Conservation (phyloP, 177 flowering plant genomes). For the Vitis hybrid region DNA sequence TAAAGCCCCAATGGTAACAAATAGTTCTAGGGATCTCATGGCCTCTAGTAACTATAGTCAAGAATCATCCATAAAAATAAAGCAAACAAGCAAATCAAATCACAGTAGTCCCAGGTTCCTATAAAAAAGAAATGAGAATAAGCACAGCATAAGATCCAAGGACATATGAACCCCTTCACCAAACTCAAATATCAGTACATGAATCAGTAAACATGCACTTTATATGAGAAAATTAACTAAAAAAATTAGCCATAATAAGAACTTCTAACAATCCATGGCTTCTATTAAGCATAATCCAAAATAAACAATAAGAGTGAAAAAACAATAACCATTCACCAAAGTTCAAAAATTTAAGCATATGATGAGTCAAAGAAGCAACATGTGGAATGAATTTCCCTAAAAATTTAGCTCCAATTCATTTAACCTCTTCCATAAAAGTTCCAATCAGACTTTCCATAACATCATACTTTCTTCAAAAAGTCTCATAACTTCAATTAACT, state of each 20-base stretch:
- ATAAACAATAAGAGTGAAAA: too few relatives aligned
- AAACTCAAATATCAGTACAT: neutral
- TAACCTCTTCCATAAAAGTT: neutral
- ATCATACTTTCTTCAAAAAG: neutral
- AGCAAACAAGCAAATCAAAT: neutral
- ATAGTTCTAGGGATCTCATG: neutral
- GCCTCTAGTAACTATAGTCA: neutral
- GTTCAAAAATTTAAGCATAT: too few relatives aligned
- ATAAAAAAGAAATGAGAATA: neutral
- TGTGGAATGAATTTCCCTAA: too few relatives aligned
- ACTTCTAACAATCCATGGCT: too few relatives aligned
- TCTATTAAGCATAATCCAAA: too few relatives aligned
- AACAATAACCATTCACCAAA: too few relatives aligned
- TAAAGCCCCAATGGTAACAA: neutral
- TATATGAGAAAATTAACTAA: too few relatives aligned
- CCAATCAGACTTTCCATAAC: too few relatives aligned
- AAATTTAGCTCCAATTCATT: neutral
- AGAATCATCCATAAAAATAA: neutral
- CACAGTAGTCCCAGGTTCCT: neutral
- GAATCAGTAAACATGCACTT: too few relatives aligned
- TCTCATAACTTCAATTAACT: neutral
- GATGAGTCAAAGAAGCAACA: too few relatives aligned
- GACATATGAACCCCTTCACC: neutral
- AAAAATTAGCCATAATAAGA: too few relatives aligned
- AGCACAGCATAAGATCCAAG: neutral